A percentile compares a stretch with the other conserved stretches of the same genome.
phyloP scores from a whole-genome alignment of 2,329 filamentous ascomycete species.

The Cephalotrichum gorgonifer region DNA sequence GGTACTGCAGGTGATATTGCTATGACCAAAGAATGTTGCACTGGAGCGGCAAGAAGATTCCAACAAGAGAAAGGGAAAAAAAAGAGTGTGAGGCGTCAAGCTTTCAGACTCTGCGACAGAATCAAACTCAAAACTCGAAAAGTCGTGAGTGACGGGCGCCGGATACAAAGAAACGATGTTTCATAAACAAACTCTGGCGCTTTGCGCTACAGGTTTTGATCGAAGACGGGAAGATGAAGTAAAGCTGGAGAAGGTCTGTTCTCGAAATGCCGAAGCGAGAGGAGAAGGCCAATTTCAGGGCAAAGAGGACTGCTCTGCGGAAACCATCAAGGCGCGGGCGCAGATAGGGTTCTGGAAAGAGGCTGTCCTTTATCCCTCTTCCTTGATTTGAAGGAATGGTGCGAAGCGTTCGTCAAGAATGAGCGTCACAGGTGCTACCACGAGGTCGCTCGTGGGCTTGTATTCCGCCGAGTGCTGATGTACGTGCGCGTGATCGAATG shows the following conservation, averaged over 20 bases:
- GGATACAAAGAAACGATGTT: neutral
- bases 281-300: neutral
- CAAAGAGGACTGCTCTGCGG: neutral
- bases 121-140: neutral
- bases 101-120: neutral
- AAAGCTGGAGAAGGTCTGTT: neutral
- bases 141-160: neutral
- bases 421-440: constrained; percentile 3
- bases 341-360: neutral
- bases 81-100: neutral
- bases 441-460: too few species aligned
- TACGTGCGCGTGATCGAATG: neutral
- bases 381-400: neutral
- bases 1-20: neutral
- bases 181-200: neutral
- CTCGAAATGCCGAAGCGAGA: neutral
- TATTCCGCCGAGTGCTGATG: neutral
- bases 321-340: too few species aligned
- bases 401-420: neutral
- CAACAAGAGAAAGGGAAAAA: neutral
- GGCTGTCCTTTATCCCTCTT: neutral
- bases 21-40: neutral
- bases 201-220: neutral
- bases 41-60: neutral
- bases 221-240: neutral